Conservation (phyloP, 495 filamentous ascomycete species). For the Xylaria nigripes region DNA sequence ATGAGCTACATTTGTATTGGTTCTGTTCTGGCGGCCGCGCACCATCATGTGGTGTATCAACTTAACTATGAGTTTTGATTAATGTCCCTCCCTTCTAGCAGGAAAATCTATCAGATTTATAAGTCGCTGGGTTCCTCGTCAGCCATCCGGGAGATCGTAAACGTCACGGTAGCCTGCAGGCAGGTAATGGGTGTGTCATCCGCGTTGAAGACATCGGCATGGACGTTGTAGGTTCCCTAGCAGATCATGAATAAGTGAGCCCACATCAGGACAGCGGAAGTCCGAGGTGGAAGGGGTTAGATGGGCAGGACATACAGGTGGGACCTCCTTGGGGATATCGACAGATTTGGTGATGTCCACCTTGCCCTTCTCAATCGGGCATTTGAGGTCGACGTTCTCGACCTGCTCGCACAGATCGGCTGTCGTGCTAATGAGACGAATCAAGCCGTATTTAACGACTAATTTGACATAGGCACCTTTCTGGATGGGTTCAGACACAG, state of each 20-base stretch:
- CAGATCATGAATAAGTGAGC: constrained; percentile 1
- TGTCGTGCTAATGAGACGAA: constrained; percentile 70
- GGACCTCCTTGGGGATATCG: constrained; percentile 78
- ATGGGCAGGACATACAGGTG: constrained; percentile 57
- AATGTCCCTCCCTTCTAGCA: background rate
- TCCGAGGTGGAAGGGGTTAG: background rate
- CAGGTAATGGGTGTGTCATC: constrained; percentile 72
- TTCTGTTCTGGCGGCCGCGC: background rate
- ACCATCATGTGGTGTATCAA: background rate
- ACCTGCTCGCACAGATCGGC: constrained; percentile 85
- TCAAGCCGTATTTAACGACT: constrained; percentile 87
- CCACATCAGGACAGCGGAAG: background rate
- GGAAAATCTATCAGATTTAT: constrained; percentile 1
- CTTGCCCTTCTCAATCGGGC: constrained; percentile 73
- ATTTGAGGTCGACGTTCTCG: constrained; percentile 76
- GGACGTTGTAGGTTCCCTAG: constrained; percentile 82
- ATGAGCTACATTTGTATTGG: background rate
- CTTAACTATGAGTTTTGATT: constrained; percentile 2
- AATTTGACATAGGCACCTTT: constrained; percentile 71
- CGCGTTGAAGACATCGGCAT: constrained; percentile 69
- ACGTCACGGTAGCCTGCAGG: constrained; percentile 59
- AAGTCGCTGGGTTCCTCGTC: constrained; percentile 1
- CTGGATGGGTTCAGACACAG: constrained; percentile 56
- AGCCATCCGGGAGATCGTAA: constrained; percentile 29
- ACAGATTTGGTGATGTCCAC: constrained; percentile 69